These are phyloP conservation scores for Pisolithus thermaeus DNA, from an alignment of 1,284 basidiomycete genomes.

Conservation along the genomic window DNA sequence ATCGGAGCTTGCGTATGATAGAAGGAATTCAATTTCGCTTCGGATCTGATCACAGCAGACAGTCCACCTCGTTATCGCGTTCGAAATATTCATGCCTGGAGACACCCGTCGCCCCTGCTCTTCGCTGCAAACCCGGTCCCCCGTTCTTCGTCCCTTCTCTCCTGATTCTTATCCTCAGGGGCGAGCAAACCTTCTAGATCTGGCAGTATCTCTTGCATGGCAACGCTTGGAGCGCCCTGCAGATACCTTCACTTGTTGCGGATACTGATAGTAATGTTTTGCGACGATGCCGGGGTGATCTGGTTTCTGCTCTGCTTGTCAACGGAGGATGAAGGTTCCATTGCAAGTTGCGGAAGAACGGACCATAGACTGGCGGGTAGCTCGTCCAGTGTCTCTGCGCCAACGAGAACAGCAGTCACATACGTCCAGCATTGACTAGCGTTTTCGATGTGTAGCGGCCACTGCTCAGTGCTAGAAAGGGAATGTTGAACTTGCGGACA, in stretches of 20 bases:
- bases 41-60: slow-evolving; percentile 13
- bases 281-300: slow-evolving; percentile 78
- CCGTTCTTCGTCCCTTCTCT: slow-evolving; percentile 67
- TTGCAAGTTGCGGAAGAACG: slow-evolving; percentile 87
- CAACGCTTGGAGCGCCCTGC: slow-evolving; percentile 92
- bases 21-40: slow-evolving; percentile 11
- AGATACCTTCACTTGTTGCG: slow-evolving; percentile 89
- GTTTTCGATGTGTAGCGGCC: slow-evolving; percentile 97
- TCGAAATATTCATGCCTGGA: slow-evolving; percentile 69
- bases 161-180: slow-evolving; percentile 66
- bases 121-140: slow-evolving; percentile 58
- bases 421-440: slow-evolving; percentile 99
- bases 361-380: slow-evolving; percentile 89
- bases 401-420: slow-evolving; percentile 92
- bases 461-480: slow-evolving; percentile 87
- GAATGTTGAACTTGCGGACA: slow-evolving; percentile 88
- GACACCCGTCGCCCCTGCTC: slow-evolving; percentile 42
- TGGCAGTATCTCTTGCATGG: slow-evolving; percentile 95
- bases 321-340: slow-evolving; percentile 93
- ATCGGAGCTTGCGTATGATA: slow-evolving; percentile 24
- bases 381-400: slow-evolving; percentile 77
- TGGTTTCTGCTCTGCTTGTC: slow-evolving; percentile 90
- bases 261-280: slow-evolving; percentile 81
- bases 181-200: slow-evolving; percentile 78
- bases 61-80: slow-evolving; percentile 63